Base-by-base conservation (phyloP, 371 early-diverging fungal species). In the Massospora cicadina region DNA sequence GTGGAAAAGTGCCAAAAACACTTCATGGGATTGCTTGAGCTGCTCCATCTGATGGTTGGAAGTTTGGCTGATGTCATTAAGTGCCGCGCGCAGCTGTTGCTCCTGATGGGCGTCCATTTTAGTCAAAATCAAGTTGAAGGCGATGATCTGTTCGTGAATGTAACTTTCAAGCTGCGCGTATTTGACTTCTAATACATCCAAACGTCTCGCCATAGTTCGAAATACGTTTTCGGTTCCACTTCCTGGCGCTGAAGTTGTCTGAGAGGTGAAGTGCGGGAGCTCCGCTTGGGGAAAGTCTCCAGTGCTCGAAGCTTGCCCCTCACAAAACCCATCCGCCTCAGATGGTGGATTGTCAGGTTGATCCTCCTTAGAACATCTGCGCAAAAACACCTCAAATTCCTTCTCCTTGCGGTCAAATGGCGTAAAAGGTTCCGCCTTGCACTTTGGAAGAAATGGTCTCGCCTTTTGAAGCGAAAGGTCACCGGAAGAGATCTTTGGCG, bases 221-320 rank as follows among this genome's bases (percentile, higher is more conserved):
- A 58, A 65, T 68, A 65, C 63, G 70, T 64, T 56, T 54, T 64
- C 33, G 67, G 33, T 56, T 67, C 55, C 29, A 65, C 17, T 61
- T 43, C 43, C 43, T 43, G 43, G 43, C 5, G 10, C 43, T 10
- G 43, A 17, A 10, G 43, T 43, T 43, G 43, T 17, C 43, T 43
- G 43, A 43, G 43, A 43, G 17, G 43, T 33, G 58, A 77, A 65
- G 68, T 66, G 30, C 25, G 58, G 28, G 62, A 71, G 63, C 61
- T 68, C 54, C 54, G 54, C 66, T 55, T 68, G 65, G 71, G 62
- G 23, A 74, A 74, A 43, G 17, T 17, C 26, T n/a, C 13, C 58
- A 12, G 28, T 57, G 13, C 23, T 12, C 7, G 58, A 23, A 23
- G 58, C 28, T n/a, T 57, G 43, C 5, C 43, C 43, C 43, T 43